These are phyloP conservation scores for Penicillium fimorum DNA, from an alignment of 495 filamentous ascomycete genomes.

Conservation along the genomic window DNA sequence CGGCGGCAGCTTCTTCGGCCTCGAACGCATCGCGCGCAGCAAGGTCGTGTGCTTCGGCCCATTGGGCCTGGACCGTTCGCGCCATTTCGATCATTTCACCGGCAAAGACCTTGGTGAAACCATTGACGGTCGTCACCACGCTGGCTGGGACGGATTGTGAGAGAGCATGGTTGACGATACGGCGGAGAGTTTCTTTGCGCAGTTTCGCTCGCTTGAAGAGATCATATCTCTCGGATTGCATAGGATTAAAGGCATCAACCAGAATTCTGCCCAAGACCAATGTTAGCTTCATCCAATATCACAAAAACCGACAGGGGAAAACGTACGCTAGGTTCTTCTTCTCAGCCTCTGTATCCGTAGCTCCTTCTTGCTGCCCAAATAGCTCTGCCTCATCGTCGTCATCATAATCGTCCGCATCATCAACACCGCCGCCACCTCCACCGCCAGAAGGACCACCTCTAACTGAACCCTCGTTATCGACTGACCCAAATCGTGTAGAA, in stretches of 20 bases:
- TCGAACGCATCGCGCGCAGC: conserved; percentile 35
- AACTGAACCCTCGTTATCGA: conserved; percentile 44
- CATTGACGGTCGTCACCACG: conserved; percentile 75
- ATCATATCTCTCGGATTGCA: conserved; percentile 72
- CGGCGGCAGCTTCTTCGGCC: conserved; percentile 36
- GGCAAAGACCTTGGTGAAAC: conserved; percentile 79
- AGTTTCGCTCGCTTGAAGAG: conserved; percentile 70
- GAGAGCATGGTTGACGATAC: conserved; percentile 84
- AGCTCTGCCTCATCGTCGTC: conserved; percentile 63
- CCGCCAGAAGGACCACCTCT: conserved; percentile 34
- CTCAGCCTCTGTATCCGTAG: conserved; percentile 63
- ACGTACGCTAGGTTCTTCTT: conserved; percentile 66
- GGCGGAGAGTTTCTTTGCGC: conserved; percentile 56
- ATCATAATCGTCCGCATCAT: conserved; percentile 65
- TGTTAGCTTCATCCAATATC: conserved; percentile 11
- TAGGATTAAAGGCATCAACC: conserved; percentile 61
- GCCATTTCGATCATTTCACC: conserved; percentile 82
- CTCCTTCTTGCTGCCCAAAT: conserved; percentile 58
- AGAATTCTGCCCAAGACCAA: conserved; percentile 52
- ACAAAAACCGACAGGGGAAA: conserved; percentile 6
- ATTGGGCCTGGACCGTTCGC: conserved; percentile 74
- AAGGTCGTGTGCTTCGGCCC: conserved; percentile 55
- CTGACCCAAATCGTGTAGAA: conserved; percentile 42
- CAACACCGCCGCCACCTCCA: conserved; percentile 45
- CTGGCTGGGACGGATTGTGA: conserved; percentile 80